These are phyloP conservation scores for Eucalyptus pumila DNA, from an alignment of 345 rosid species.

Conservation along the genomic window DNA sequence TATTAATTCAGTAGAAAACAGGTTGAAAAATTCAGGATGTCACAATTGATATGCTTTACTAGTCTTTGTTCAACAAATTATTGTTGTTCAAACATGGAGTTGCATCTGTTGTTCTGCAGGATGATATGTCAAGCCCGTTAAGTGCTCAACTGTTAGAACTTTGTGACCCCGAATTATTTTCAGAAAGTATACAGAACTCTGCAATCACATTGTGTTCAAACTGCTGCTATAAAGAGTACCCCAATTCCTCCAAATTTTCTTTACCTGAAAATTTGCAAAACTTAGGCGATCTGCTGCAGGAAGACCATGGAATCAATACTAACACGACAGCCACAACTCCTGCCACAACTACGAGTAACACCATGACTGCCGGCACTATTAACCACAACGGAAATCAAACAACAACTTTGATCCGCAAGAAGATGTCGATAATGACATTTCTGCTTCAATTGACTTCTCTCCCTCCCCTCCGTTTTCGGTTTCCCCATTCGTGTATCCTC, in stretches of 20 bases:
- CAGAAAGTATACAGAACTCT: slow-evolving; percentile 58
- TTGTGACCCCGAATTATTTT: slow-evolving; percentile 47
- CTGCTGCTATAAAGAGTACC: slow-evolving; percentile 45
- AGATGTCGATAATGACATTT: slow-evolving; percentile 65
- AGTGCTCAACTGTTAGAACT: slow-evolving; percentile 56
- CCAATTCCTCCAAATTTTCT: slow-evolving; percentile 15
- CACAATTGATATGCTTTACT: background rate
- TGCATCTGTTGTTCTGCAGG: slow-evolving; percentile 27
- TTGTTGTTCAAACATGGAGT: background rate
- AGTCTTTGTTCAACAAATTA: background rate
- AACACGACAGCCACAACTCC: slow-evolving; percentile 1
- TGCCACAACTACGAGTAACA: background rate
- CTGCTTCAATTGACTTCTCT: slow-evolving; percentile 81
- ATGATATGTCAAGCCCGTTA: slow-evolving; percentile 64
- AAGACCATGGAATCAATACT: slow-evolving; percentile 4
- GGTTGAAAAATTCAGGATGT: too few relatives aligned
- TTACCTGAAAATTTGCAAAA: slow-evolving; percentile 10
- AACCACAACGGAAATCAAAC: slow-evolving; percentile 25
- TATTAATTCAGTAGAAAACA: too few relatives aligned
- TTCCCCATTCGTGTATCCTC: slow-evolving; percentile 25
- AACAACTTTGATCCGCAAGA: slow-evolving; percentile 42
- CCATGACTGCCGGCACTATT: background rate
- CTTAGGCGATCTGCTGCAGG: slow-evolving; percentile 4
- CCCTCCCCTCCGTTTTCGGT: slow-evolving; percentile 43
- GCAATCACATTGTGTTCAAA: slow-evolving; percentile 53